Percentiles rank a stretch among this genome's conserved stretches.
Conservation (phyloP, 2,329 filamentous ascomycete species). For the Penicillium crustosum region DNA sequence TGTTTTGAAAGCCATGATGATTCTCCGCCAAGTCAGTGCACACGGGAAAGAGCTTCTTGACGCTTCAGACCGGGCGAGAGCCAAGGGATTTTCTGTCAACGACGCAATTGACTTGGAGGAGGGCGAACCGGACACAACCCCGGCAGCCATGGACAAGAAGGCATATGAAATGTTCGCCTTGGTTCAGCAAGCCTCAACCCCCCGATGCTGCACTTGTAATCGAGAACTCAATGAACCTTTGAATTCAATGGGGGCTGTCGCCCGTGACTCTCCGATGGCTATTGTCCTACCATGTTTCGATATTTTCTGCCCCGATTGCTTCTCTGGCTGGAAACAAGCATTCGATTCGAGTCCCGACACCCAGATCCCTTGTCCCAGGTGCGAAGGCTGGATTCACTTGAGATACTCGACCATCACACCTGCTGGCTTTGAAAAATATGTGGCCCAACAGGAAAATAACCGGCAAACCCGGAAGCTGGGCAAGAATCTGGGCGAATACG, state of each 20-base stretch:
- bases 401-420: constrained; percentile 68
- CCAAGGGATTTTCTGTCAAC: constrained; percentile 77
- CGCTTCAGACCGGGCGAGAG: constrained; percentile 74
- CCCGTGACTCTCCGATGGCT: constrained; percentile 56
- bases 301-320: constrained; percentile 74
- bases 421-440: constrained; percentile 51
- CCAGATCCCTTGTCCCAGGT: constrained; percentile 65
- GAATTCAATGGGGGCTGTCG: constrained; percentile 55
- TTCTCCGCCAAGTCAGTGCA: constrained; percentile 85
- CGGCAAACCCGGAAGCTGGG: constrained; percentile 55
- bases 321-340: constrained; percentile 59
- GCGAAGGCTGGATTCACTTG: constrained; percentile 62
- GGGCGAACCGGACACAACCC: constrained; percentile 59
- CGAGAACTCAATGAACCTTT: constrained; percentile 59
- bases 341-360: constrained; percentile 49
- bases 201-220: constrained; percentile 70
- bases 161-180: constrained; percentile 84
- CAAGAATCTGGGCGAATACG: constrained; percentile 67
- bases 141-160: constrained; percentile 63
- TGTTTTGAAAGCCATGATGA: constrained; percentile 85
- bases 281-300: constrained; percentile 87
- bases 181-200: constrained; percentile 77
- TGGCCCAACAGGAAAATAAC: constrained; percentile 56
- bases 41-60: constrained; percentile 90
- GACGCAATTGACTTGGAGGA: constrained; percentile 89